phyloP scores from a whole-genome alignment of 345 rosid species.

The Cardamine resedifolia region DNA sequence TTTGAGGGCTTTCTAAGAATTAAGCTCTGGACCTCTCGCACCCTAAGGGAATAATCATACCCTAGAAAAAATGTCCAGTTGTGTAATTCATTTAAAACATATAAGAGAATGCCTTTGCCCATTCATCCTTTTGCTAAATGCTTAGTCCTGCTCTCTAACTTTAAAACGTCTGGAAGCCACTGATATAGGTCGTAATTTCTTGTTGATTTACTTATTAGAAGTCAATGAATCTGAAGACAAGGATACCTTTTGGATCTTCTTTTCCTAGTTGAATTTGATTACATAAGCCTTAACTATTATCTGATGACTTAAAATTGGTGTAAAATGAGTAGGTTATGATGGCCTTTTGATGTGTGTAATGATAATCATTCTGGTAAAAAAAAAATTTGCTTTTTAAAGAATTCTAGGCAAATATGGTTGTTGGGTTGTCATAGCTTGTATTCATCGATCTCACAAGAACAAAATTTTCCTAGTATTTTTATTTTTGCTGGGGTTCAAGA shows the following conservation, averaged over 20 bases:
- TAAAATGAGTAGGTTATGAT: not conserved
- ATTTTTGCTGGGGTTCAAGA: not conserved
- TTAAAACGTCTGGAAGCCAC: not conserved
- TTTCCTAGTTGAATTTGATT: not conserved
- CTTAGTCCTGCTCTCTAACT: not conserved
- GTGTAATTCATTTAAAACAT: not conserved
- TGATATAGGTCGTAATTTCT: not conserved
- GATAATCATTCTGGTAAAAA: not conserved
- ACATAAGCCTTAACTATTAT: not conserved
- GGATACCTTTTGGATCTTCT: not conserved
- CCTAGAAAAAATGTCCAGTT: conserved; percentile 11
- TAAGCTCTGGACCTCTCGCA: not conserved
- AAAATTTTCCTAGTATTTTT: not conserved
- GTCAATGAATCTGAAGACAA: not conserved
- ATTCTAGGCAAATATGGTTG: not conserved
- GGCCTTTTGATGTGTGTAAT: not conserved
- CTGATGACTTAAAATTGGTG: not conserved
- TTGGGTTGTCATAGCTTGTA: not conserved
- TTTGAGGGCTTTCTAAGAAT: not conserved
- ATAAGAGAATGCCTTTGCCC: not conserved
- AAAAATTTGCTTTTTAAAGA: not conserved
- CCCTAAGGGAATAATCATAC: not conserved
- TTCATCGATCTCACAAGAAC: not conserved
- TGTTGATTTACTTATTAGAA: not conserved
- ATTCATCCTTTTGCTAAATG: not conserved